Percentiles rank a stretch among this genome's conserved stretches.
Conservation (phyloP, 495 filamentous ascomycete species). For the Tuber indicum region DNA sequence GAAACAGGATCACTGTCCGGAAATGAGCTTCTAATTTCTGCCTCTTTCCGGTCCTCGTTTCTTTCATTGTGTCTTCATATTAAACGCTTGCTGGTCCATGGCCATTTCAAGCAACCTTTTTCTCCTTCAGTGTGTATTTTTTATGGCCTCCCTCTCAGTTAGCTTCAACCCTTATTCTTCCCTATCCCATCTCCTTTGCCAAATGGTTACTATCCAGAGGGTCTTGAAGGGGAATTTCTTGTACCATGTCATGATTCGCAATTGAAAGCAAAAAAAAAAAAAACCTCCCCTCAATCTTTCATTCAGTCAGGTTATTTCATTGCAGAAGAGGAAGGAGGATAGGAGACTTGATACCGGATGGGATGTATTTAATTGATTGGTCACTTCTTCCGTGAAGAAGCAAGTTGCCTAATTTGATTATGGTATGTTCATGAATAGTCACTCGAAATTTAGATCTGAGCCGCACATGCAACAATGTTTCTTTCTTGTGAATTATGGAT, state of each 20-base stretch:
- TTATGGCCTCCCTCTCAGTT: background rate
- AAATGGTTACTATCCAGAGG: background rate
- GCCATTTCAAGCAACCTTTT: background rate
- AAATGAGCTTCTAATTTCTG: background rate
- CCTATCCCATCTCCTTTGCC: background rate
- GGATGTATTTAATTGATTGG: background rate
- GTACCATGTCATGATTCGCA: background rate
- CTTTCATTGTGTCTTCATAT: background rate
- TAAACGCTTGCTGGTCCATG: background rate
- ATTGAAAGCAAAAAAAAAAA: background rate
- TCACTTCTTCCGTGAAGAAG: constrained; percentile 2
- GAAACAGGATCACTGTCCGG: background rate
- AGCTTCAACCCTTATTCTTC: background rate
- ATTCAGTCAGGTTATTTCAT: background rate
- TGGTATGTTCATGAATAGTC: background rate
- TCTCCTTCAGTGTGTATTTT: constrained; percentile 3
- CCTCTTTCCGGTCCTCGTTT: background rate
- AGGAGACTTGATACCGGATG: background rate
- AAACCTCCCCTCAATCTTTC: background rate
- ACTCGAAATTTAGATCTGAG: constrained; percentile 2
- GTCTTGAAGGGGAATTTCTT: background rate
- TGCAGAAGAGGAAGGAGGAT: background rate
- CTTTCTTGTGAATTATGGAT: background rate
- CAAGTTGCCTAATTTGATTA: background rate
- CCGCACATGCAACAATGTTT: background rate